These are phyloP conservation scores for Boletus mariae DNA, from an alignment of 1,284 basidiomycete genomes.

Conservation along the genomic window DNA sequence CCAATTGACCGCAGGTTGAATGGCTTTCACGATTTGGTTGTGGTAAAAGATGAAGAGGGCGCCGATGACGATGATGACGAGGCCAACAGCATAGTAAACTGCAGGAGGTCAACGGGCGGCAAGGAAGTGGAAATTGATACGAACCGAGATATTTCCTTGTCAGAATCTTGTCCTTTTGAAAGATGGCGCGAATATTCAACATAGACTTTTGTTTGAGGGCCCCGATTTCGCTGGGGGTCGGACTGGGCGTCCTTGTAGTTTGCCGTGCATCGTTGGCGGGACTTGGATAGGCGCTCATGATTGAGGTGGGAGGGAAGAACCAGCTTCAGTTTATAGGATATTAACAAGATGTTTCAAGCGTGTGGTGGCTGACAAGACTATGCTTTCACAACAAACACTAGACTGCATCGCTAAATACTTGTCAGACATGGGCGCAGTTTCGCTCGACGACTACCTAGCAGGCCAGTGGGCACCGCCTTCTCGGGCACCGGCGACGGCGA, in stretches of 20 bases:
- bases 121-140: slow-evolving; percentile 20
- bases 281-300: slow-evolving; percentile 21
- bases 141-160: slow-evolving; percentile 38
- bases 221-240: slow-evolving; percentile 55
- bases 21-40: slow-evolving; percentile 58
- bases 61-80: slow-evolving; percentile 45
- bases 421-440: slow-evolving; percentile 20
- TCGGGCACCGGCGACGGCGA: background rate
- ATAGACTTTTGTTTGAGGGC: slow-evolving; percentile 40
- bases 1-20: slow-evolving; percentile 63
- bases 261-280: slow-evolving; percentile 10
- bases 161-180: slow-evolving; percentile 34
- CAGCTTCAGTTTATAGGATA: too few relatives aligned
- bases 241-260: slow-evolving; percentile 48
- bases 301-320: background rate
- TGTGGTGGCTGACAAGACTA: background rate
- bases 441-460: slow-evolving; percentile 23
- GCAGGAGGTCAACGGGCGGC: slow-evolving; percentile 1
- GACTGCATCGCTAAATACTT: background rate
- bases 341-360: background rate
- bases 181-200: slow-evolving; percentile 40
- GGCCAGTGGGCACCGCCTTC: background rate
- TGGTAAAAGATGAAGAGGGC: slow-evolving; percentile 59
- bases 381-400: too few relatives aligned
- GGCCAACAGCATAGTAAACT: slow-evolving; percentile 51